Evolutionary conservation across 2,329 filamentous ascomycete genomes (phyloP), one percentile per base, ranked within the genome.

Genomic region (Aureobasidium sp.): DNA sequence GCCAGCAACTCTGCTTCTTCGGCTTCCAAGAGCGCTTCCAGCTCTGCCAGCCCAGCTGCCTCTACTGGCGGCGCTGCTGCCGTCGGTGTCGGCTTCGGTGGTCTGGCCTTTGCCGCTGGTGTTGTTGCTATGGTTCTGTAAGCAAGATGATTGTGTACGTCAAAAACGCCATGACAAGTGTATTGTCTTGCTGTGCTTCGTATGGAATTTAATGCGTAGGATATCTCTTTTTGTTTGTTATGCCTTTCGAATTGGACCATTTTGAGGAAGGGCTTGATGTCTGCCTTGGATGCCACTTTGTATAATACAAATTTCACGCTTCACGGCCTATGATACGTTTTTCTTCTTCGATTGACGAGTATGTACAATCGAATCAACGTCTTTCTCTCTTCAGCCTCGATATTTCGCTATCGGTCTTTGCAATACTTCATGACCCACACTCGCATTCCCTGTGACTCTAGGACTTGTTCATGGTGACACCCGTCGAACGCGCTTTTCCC

Each of bases 21-120:
- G 20, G 51, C 56, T 78, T 89, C 84, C 79, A 84, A 82, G 78
- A 90, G 87, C 73, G 47, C 48, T 57, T 66, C 66, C 55, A 65
- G 69, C 47, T 68, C 71, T 36, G 56, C 66, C 50, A 63, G 66
- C 51, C 68, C 68, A 48, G 48, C 68, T 65, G 66, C 71, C 48
- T 43, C 69, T 41, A 69, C 75, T 48, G 73, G 73, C 55, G 73
- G 71, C 51, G 74, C 72, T 13, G 67, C 68, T 32, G 66, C 67
- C 44, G 51, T 74, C 56, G 72, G 71, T 59, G 69, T 76, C 65
- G 71, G 74, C 69, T 69, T 78, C 62, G 74, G 70, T 44, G 76
- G 75, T 64, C 66, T 73, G 12, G 67, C 69, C 37, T 70, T 74
- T 47, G 73, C 74, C 27, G 77, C 75, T 60, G 75, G 72, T 65